Evolutionary conservation across 257 asterid species (phyloP).

Genomic region (Paulownia fortunei): DNA sequence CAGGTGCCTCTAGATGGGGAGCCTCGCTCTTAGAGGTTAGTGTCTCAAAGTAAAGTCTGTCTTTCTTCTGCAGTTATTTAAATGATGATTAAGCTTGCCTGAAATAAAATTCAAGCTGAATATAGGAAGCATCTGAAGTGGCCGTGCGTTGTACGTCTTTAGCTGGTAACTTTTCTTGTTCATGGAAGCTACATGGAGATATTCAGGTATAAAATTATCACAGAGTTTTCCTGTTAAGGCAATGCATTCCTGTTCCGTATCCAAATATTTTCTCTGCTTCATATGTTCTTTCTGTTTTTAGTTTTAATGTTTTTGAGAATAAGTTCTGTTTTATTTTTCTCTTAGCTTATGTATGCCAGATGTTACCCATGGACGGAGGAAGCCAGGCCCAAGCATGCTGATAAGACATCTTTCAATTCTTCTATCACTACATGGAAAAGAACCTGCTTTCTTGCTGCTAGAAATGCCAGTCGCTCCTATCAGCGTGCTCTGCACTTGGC

Average conservation of each 20-base stretch:
- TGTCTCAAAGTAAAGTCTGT: conserved; percentile 25
- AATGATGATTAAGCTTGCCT: conserved; percentile 30
- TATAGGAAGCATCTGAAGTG: conserved; percentile 88
- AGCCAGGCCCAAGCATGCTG: conserved; percentile 43
- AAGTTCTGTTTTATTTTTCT: conserved; percentile 37
- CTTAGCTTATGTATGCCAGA: conserved; percentile 84
- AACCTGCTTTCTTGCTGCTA: conserved; percentile 71
- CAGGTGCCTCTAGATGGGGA: conserved; percentile 93
- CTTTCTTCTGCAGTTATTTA: conserved; percentile 26
- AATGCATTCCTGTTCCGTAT: background rate
- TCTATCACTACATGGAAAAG: conserved; percentile 80
- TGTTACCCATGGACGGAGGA: conserved; percentile 89
- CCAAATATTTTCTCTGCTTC: conserved; percentile 11
- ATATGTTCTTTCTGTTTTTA: conserved; percentile 15
- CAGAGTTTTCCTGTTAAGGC: background rate
- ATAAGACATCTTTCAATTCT: conserved; percentile 60
- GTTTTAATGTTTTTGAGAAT: conserved; percentile 25
- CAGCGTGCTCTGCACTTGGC: conserved; percentile 92
- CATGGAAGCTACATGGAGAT: conserved; percentile 97
- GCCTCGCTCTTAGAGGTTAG: conserved; percentile 91
- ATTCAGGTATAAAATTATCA: conserved; percentile 66
- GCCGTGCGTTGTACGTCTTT: conserved; percentile 59
- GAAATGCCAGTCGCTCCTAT: conserved; percentile 71
- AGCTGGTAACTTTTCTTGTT: conserved; percentile 72
- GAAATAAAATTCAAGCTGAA: conserved; percentile 35